A percentile compares a stretch with the other conserved stretches of the same genome.
These are phyloP conservation scores for Linnemannia hyalina DNA, from an alignment of 192 early-diverging fungal species.

Conservation along the genomic window DNA sequence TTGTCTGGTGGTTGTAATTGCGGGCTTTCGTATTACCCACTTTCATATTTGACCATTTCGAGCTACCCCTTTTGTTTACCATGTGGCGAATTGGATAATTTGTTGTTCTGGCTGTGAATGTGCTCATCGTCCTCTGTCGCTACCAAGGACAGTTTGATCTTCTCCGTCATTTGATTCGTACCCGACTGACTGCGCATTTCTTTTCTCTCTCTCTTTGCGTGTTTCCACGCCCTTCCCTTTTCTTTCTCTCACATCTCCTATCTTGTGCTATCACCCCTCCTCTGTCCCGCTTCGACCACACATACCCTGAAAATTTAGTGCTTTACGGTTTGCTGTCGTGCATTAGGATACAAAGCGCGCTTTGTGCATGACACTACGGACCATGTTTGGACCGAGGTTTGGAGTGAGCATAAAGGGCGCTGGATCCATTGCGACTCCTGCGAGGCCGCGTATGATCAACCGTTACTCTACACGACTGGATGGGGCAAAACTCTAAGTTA, in stretches of 20 bases:
- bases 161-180: not conserved
- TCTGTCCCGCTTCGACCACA: not conserved
- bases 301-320: constrained; percentile 37
- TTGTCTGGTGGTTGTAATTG: too few species aligned
- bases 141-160: not conserved
- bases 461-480: constrained; percentile 64
- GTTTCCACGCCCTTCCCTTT: not conserved
- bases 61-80: not conserved
- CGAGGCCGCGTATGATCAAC: constrained; percentile 70
- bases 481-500: constrained; percentile 67
- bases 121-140: not conserved
- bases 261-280: not conserved
- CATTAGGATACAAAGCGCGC: constrained; percentile 62
- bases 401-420: constrained; percentile 59
- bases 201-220: not conserved
- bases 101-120: not conserved
- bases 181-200: not conserved
- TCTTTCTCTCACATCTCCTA: not conserved
- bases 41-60: not conserved
- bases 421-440: constrained; percentile 71
- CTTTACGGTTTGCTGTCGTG: constrained; percentile 65
- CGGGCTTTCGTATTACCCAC: not conserved
- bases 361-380: constrained; percentile 65
- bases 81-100: not conserved
- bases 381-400: constrained; percentile 71